These are phyloP conservation scores for Nannochloropsis granulata DNA, from an alignment of 108 stramenopile genomes.

Conservation along the genomic window DNA sequence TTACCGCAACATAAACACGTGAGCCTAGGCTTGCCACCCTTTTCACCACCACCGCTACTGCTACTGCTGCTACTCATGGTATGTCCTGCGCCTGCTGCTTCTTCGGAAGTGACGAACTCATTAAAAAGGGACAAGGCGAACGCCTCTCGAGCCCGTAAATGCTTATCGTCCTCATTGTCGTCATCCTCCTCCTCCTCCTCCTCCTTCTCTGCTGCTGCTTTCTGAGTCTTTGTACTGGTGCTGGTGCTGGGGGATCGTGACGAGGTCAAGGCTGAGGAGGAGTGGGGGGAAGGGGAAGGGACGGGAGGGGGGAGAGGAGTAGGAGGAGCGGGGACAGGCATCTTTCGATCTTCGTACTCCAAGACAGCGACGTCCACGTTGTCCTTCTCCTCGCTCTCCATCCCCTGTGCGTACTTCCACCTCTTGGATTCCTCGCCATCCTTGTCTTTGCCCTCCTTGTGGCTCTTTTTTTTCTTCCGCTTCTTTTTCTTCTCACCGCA, in stretches of 20 bases:
- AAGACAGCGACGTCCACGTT: too few species aligned
- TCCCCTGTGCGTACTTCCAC: too few species aligned
- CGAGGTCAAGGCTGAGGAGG: too few species aligned
- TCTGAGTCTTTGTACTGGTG: too few species aligned
- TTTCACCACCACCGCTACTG: too few species aligned
- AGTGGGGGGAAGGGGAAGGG: neutral
- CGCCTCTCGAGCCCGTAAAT: neutral
- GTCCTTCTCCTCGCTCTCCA: too few species aligned
- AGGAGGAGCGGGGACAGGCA: neutral
- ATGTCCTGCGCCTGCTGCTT: neutral
- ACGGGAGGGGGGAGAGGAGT: neutral
- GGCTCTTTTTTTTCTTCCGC: neutral
- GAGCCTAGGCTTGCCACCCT: neutral
- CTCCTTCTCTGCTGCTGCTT: too few species aligned
- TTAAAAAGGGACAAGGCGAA: neutral
- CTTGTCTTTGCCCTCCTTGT: too few species aligned
- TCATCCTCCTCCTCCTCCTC: neutral
- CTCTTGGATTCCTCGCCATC: too few species aligned
- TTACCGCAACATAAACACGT: neutral
- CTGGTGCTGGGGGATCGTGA: too few species aligned
- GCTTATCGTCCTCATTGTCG: neutral
- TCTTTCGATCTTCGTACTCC: too few species aligned
- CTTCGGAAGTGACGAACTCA: neutral
- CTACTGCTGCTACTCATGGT: too few species aligned
- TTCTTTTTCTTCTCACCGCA: neutral